Evolutionary conservation across 495 filamentous ascomycete species (phyloP), one percentile per base, ranked within the genome.

Genomic region (Penicillium bialowiezense): DNA sequence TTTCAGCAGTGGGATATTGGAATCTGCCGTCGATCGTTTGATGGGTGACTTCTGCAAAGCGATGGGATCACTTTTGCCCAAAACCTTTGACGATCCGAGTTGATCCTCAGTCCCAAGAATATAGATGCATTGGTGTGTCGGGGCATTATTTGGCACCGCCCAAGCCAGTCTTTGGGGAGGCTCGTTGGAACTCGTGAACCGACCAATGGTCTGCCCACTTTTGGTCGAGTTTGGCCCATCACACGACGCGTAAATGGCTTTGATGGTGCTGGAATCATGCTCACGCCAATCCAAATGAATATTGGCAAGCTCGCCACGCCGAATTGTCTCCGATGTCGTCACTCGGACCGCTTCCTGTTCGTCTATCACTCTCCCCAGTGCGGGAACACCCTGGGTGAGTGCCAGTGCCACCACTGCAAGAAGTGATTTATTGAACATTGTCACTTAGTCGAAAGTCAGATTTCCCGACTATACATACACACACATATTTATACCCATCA

Each of bases 1-100:
- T 10, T 60, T 44, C 20, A 60, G 34, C n/a, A 56, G 38, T 5
- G 53, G 53, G 17, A 43, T 43, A 10, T 43, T 18, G 14, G 59
- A 48, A n/a, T 53, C 49, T 7, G 53, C 51, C 2, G 33, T 34
- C 7, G 51, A 54, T 49, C 51, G 28, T 13, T 49, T 49, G 10
- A 34, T 24, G 3, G 34, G 19, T 15, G 37, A 43, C 19, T 31
- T 41, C 17, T 49, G 32, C 10, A 54, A 10, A 18, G 45, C 34
- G 7, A 54, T 33, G 2, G 51, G 51, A 3, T 19, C 37, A 32
- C 51, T 54, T 54, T 49, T 54, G 7, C 51, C 51, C 9, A 54
- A 17, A 9, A 49, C 3, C 6, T 15, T 34, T 1, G 35, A 24
- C 2, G 31, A 26, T 5, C 5, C 17, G 24, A 9, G 12, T 21